These are phyloP conservation scores for Eucalyptus pauciflora DNA, from an alignment of 345 rosid genomes.

Conservation along the genomic window DNA sequence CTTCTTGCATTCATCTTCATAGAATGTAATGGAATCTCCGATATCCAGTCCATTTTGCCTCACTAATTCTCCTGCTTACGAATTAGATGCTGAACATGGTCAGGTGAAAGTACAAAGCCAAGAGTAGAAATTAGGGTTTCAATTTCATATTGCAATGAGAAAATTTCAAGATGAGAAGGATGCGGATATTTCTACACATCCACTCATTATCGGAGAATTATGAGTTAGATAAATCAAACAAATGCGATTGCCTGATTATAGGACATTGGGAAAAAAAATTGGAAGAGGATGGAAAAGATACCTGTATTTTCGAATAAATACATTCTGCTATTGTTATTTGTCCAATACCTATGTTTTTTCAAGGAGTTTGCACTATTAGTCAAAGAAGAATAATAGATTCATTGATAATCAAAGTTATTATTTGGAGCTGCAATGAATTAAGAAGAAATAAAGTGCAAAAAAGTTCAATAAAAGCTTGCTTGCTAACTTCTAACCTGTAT, in stretches of 20 bases:
- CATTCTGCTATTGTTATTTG: constrained; percentile 80
- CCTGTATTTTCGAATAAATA: constrained; percentile 83
- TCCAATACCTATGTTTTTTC: constrained; percentile 58
- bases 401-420: background rate
- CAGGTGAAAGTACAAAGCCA: background rate
- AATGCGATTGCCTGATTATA: background rate
- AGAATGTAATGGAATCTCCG: constrained; percentile 56
- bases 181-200: background rate
- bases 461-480: background rate
- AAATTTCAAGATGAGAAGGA: background rate
- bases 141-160: background rate
- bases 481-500: constrained; percentile 75
- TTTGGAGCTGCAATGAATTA: background rate
- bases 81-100: background rate
- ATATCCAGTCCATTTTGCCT: constrained; percentile 25
- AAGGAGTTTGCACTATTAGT: background rate
- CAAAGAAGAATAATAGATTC: background rate
- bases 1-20: constrained; percentile 65
- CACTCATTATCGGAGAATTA: background rate
- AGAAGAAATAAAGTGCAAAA: background rate
- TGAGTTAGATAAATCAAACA: background rate
- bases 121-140: background rate
- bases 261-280: background rate
- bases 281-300: background rate
- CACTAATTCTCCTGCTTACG: constrained; percentile 49